Conservation (phyloP, 2,329 filamentous ascomycete species). For the Harringtonia aguacate region DNA sequence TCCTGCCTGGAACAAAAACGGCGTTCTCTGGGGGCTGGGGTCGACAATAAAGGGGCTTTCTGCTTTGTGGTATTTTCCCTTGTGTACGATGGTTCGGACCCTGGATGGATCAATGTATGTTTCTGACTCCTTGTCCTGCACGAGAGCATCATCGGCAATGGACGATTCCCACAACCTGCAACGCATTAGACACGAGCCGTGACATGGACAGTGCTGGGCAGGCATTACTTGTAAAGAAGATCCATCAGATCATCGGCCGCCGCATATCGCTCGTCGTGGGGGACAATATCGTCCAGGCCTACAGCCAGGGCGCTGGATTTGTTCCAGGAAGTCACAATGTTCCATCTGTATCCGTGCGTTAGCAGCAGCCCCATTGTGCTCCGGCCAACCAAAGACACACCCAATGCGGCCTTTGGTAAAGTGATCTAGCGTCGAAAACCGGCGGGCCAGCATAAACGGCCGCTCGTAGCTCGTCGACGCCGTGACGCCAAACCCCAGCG, state of each 20-base stretch:
- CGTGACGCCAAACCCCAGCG: conserved; percentile 4
- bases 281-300: conserved; percentile 7
- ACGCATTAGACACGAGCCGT: no score
- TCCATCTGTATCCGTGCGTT: conserved; percentile 7
- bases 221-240: conserved; percentile 12
- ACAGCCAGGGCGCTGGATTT: conserved; percentile 9
- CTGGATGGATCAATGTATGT: conserved; percentile 3
- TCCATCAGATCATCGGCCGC: conserved; percentile 13
- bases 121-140: background rate
- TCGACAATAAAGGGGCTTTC: conserved; percentile 1
- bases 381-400: no score
- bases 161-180: conserved; percentile 8
- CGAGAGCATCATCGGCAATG: conserved; percentile 5
- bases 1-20: conserved; percentile 12
- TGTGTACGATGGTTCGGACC: conserved; percentile 5
- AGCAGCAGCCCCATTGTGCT: background rate
- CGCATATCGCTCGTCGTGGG: conserved; percentile 13
- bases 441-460: conserved; percentile 6
- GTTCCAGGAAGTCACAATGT: conserved; percentile 13
- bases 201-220: no score
- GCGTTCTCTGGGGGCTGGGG: conserved; percentile 8
- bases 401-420: conserved; percentile 8
- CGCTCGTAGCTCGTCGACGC: conserved; percentile 4
- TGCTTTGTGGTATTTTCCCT: conserved; percentile 3
- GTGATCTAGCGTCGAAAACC: conserved; percentile 10